Base-by-base conservation (phyloP, 2,329 filamentous ascomycete genomes). In the Paecilomyces niveus region DNA sequence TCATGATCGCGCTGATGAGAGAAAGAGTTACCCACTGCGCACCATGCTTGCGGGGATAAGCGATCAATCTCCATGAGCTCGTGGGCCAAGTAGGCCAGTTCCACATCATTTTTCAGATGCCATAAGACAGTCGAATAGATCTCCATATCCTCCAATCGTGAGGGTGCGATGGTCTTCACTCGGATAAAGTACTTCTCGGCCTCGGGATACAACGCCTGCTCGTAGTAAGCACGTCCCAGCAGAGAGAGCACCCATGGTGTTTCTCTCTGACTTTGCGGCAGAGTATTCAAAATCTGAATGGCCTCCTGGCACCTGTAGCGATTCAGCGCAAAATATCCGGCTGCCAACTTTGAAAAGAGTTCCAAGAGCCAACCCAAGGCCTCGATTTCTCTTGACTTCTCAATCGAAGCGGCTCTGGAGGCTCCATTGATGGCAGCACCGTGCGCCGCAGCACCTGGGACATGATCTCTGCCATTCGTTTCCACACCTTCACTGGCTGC, bases 101-200 rank as follows among this genome's bases (percentile, higher is more conserved):
- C 90, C 0, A 92, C 89, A 69, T 97, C 93, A 62, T 89, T 88
- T 74, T 96, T 96, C 62, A 97, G 78, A 73, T 97, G 92, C 94
- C 95, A 99, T n/a, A 99, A 82, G n/a, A 96, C 88, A 0, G 94
- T 99, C 13, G 93, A 97, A 75, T 96, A 99, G 35, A 97, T 87
- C 71, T 99, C 94, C 92, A 97, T 97, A 69, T 97, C 92, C 70
- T 96, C 89, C 52, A 95, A 81, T 3, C 90, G 86, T 1, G 90
- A 89, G 0, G 93, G 93, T 11, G 90, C 87, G 64, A 94, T 81
- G 32, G 88, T 84, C 55, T 91, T 87, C 64, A 99, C 84, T 58
- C 87, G 86, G 59, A 86, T 82, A 72, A 96, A 99, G 67, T 87
- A 89, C 63, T 89, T 90, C 70, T 96, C 93, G 2, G 94, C 91